These are phyloP conservation scores for Exophiala spinifera DNA, from an alignment of 2,329 filamentous ascomycete species.

Conservation along the genomic window DNA sequence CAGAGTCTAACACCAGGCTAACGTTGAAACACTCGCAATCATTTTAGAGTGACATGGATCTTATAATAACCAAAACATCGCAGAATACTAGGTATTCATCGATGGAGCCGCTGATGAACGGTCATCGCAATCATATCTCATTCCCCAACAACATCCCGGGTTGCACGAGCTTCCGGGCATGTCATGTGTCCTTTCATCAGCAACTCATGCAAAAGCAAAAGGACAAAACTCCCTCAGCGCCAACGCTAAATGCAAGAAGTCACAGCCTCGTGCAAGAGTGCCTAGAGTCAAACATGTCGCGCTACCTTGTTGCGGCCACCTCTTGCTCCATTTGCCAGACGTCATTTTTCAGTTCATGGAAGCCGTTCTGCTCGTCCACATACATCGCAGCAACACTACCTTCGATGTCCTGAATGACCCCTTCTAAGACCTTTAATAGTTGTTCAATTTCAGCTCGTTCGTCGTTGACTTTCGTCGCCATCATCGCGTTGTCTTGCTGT, in stretches of 20 bases:
- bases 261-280: background rate
- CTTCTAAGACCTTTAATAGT: slow-evolving; percentile 54
- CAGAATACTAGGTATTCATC: too few species aligned
- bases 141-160: too few species aligned
- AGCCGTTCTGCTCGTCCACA: slow-evolving; percentile 30
- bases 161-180: too few species aligned
- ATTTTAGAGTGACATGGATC: background rate
- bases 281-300: too few species aligned
- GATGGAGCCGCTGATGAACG: too few species aligned
- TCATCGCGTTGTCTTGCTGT: slow-evolving; percentile 52
- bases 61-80: background rate
- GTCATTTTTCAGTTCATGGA: slow-evolving; percentile 40
- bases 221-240: slow-evolving; percentile 15
- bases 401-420: slow-evolving; percentile 57
- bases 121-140: too few species aligned
- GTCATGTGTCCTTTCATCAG: too few species aligned
- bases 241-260: slow-evolving; percentile 17
- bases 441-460: slow-evolving; percentile 58
- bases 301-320: slow-evolving; percentile 31
- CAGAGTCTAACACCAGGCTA: too few species aligned
- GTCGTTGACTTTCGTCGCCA: slow-evolving; percentile 50
- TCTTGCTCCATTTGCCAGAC: slow-evolving; percentile 45
- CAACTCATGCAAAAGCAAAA: background rate
- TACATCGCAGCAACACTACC: slow-evolving; percentile 44
- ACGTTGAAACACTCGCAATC: background rate